A percentile compares a stretch with the other conserved stretches of the same genome.
phyloP scores from a whole-genome alignment of 768 basidiomycete genomes.

The Lentinula guzmanii region DNA sequence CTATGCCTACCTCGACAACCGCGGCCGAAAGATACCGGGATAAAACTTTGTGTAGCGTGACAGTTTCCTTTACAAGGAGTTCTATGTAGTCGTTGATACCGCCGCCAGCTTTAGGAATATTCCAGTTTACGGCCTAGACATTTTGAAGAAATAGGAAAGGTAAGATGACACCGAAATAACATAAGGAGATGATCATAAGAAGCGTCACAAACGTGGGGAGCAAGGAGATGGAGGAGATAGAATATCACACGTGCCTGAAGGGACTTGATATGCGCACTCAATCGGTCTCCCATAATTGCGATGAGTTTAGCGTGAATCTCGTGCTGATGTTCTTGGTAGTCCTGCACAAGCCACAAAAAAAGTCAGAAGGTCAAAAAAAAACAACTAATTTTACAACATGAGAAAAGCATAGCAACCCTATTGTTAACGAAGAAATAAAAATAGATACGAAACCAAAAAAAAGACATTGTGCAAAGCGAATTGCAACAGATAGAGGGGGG shows the following conservation, averaged over 20 bases:
- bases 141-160: neutral
- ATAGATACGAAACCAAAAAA: neutral
- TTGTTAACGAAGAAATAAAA: neutral
- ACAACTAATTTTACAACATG: neutral
- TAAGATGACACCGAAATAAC: conserved; percentile 1
- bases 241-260: conserved; percentile 52
- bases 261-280: conserved; percentile 78
- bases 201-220: neutral
- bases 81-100: conserved; percentile 89
- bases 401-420: neutral
- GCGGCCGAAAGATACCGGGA: conserved; percentile 78
- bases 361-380: neutral
- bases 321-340: conserved; percentile 98
- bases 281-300: conserved; percentile 95
- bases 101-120: conserved; percentile 48
- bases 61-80: conserved; percentile 88
- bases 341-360: conserved; percentile 36
- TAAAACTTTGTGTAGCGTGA: conserved; percentile 92
- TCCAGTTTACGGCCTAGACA: conserved; percentile 74
- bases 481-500: neutral
- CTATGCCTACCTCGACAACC: conserved; percentile 72
- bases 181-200: neutral
- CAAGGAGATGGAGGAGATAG: conserved; percentile 1
- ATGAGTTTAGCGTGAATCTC: conserved; percentile 98
- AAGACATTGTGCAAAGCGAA: neutral